Evolutionary conservation across 2,329 filamentous ascomycete genomes (phyloP).

Genomic region (Cladosporium sp.): DNA sequence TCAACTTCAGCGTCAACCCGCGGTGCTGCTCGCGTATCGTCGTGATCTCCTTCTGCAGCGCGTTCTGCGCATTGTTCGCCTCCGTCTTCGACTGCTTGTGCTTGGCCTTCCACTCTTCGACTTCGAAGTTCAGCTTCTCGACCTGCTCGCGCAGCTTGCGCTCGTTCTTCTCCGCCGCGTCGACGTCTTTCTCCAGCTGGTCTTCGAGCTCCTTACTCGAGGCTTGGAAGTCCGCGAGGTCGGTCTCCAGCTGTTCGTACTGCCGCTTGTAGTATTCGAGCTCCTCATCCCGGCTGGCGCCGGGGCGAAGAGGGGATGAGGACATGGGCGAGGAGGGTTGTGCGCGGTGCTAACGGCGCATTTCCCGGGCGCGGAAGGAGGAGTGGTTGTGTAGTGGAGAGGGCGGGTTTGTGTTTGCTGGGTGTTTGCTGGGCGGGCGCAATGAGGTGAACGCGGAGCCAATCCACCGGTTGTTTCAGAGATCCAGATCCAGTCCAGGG

Average conservation of each 20-base stretch:
- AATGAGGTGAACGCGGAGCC: not conserved
- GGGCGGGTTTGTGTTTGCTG: not conserved
- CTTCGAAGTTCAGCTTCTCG: constrained; percentile 77
- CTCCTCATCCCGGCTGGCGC: constrained; percentile 57
- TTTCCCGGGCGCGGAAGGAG: constrained; percentile 11
- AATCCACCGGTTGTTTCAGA: not conserved
- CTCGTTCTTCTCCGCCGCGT: constrained; percentile 90
- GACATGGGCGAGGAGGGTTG: constrained; percentile 22
- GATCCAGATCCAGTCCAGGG: not conserved
- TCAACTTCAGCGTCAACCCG: constrained; percentile 71
- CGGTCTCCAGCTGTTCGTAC: constrained; percentile 85
- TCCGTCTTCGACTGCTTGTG: constrained; percentile 93
- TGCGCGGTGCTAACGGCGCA: constrained; percentile 29
- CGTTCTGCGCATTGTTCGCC: constrained; percentile 74
- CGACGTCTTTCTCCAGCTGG: constrained; percentile 92
- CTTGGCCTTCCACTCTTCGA: constrained; percentile 99
- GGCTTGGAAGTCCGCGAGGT: constrained; percentile 87
- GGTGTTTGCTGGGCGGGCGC: not conserved
- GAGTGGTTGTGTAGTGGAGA: not conserved
- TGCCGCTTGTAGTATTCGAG: constrained; percentile 93
- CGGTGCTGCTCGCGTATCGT: constrained; percentile 78
- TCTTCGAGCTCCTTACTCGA: constrained; percentile 91
- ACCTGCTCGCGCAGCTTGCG: constrained; percentile 78
- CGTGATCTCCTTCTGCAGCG: constrained; percentile 92
- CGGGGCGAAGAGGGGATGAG: constrained; percentile 32